A percentile compares a stretch with the other conserved stretches of the same genome.
Evolutionary conservation across 2,329 filamentous ascomycete species (phyloP).

Genomic region (Monilinia vaccinii-corymbosi): DNA sequence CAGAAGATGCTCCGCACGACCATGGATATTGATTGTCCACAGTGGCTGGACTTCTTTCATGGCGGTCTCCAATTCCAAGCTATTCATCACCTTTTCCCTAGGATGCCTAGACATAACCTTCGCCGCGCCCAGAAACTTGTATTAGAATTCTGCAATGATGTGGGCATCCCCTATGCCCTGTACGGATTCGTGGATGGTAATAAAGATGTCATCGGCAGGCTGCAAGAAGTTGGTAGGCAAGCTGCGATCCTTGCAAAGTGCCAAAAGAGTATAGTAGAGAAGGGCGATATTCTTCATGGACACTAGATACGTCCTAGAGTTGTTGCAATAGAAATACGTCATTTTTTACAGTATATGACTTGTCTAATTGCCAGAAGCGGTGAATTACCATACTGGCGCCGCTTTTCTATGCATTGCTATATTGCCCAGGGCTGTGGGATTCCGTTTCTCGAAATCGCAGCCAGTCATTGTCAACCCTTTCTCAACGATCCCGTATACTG

Average conservation of each 20-base stretch:
- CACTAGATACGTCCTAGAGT: conserved; percentile 3
- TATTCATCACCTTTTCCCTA: conserved; percentile 77
- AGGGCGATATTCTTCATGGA: conserved; percentile 24
- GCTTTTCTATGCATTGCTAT: background rate
- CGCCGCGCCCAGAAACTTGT: conserved; percentile 66
- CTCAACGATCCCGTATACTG: background rate
- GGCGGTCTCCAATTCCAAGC: conserved; percentile 85
- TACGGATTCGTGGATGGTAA: conserved; percentile 82
- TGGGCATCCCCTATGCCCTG: conserved; percentile 74
- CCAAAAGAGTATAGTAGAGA: conserved; percentile 39
- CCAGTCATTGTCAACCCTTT: background rate
- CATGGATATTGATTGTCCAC: conserved; percentile 85
- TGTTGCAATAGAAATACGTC: background rate
- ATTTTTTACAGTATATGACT: background rate
- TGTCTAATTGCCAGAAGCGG: background rate
- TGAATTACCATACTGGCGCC: background rate
- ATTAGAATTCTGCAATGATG: conserved; percentile 71
- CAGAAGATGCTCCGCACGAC: conserved; percentile 88
- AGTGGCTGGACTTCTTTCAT: conserved; percentile 83
- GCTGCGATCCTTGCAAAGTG: conserved; percentile 70
- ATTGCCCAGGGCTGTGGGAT: background rate
- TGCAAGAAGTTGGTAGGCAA: conserved; percentile 74
- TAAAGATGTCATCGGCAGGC: conserved; percentile 64
- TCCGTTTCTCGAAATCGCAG: background rate
- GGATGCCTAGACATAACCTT: conserved; percentile 78